Evolutionary conservation across 371 early-diverging fungal genomes (phyloP), one percentile per base, ranked within the genome.

Genomic region (Encephalitozoon romaleae): DNA sequence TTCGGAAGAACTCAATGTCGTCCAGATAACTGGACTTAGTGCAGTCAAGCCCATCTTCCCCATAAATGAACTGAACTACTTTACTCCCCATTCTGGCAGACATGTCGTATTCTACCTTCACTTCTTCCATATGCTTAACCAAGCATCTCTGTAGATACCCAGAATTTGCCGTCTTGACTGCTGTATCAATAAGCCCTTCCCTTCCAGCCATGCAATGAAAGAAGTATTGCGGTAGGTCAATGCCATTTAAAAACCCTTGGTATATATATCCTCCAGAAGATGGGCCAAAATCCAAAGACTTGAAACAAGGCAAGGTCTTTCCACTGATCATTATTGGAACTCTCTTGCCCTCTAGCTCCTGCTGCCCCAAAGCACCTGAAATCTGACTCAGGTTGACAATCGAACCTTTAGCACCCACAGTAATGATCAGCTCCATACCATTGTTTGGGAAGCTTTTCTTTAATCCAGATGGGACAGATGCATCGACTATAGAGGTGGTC

Each of bases 101-200:
- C 81, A 92, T 89, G 86, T 99, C 98, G 83, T 96, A 97, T 74
- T 92, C 90, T 0, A 97, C 95, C 55, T 87, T 87, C 42, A 96
- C 84, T 47, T 95, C 94, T 88, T 99, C 99, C 81, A 99, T 86
- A 84, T 95, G 96, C 88, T 99, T 99, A 82, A 96, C 93, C 80
- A 99, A 88, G 89, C 98, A 97, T 82, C 99, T 91, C 86, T 98
- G 98, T 82, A 99, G 86, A 85, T 99, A 99, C 51, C 99, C 99
- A 9, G 96, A 95, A 82, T 94, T 91, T 49, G 95, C 91, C 0
- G 99, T 99, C 87, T 99, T 99, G 84, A 98, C 96, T 71, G 99
- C 98, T 1, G 99, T 99, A 88, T 99, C 99, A 79, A 99, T 95
- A 26, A 99, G 87, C 79, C 99, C 99, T 89, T 99, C 99, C 86